Evolutionary conservation across 345 rosid species (phyloP), one percentile per base, ranked within the genome.

Genomic region (Kernera saxatilis): DNA sequence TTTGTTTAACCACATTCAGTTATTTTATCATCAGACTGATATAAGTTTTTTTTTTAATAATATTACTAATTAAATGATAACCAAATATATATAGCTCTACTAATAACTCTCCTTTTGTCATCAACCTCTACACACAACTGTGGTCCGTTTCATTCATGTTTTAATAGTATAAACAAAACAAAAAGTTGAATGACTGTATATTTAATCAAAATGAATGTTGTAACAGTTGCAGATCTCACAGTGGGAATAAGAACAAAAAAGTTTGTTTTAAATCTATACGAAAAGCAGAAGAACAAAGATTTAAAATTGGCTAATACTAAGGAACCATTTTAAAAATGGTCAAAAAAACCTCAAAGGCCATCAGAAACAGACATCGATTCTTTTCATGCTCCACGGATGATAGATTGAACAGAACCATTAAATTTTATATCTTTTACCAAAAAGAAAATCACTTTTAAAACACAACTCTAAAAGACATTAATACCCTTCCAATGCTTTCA

Each of bases 231-330:
- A 75, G 70, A 75, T 75, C 75, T 69, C 67, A 45, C 29, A 19
- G 58, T 60, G 75, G 49, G 74, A 75, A 69, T 62, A 69, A 75
- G 78, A 69, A 75, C 75, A 68, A 59, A 67, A 75, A 62, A 22
- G 26, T 25, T 67, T 43, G 43, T 61, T 37, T 62, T 30, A 40
- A 75, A 35, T 45, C 18, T 51, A 75, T 15, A 36, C 41, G 44
- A 15, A 32, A 43, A 51, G 23, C 54, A 67, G 25, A 43, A 35
- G n/a, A 75, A 61, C 56, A 61, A 19, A 61, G 21, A 69, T 52
- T 60, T 5, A 0, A 40, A 67, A 66, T 57, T 7, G 5, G 67
- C 0, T 6, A 33, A 3, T 19, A 19, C 9, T 40, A 29, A 61
- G 35, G 18, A 61, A 51, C 36, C 5, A 40, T 3, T 50, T 32